Evolutionary conservation across 2,329 filamentous ascomycete species (phyloP), one percentile per base, ranked within the genome.

Genomic region (Aspergillus udagawae): DNA sequence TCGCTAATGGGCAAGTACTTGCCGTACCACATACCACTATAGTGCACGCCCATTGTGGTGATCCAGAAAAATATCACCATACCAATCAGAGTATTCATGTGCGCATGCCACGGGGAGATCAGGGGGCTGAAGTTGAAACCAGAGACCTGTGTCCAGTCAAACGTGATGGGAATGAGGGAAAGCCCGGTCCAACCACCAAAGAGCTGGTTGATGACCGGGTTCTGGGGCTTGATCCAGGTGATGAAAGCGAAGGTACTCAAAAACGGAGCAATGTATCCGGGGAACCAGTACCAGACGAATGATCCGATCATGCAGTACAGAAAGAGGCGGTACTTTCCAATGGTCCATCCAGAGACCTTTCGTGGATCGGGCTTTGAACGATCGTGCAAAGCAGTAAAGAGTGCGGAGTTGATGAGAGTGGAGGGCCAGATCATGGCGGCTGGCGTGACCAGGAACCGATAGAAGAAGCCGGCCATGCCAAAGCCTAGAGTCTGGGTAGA

Each of bases 401-500:
- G 74, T 0, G 86, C 83, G 7, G 87, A 83, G 4, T 83, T 82
- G 53, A 88, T 86, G 25, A 91, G 77, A 51, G 84, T 88, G 1
- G 78, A 80, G 0, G 88, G 88, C 87, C 88, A 91, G 57, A 91
- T 89, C 86, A 91, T 89, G 9, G 87, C 83, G 0, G 86, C 85
- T 4, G 75, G 75, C 23, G 67, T 65, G 25, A 78, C 75, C 17
- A 89, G 70, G 65, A 86, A 88, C 60, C 82, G 83, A 56, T 85
- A 80, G 77, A 89, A 82, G 67, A 88, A 83, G 2, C 86, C 87
- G 0, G 86, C 87, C 59, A 89, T 83, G 1, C 87, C 86, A 64
- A 89, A 89, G 0, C 86, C 87, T 10, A 88, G 74, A 56, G 86
- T 87, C 70, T 90, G 88, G 1, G 85, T 88, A 7, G 85, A 88